Base-by-base conservation (phyloP, 1,139 yeast genomes). In the Hansenula anomala region DNA sequence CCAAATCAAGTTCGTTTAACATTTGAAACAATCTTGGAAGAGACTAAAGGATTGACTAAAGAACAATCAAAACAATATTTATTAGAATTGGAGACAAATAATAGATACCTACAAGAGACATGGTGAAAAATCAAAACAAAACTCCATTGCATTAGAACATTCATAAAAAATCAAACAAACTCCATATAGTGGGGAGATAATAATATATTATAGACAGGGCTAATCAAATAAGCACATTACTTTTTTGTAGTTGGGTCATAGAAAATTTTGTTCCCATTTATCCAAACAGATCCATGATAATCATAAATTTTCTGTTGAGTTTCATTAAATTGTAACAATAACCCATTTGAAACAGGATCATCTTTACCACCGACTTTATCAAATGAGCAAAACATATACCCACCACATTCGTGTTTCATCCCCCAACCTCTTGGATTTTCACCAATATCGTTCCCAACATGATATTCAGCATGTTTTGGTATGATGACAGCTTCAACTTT, bases 1-100 rank as follows among this genome's bases (percentile, higher is more conserved):
- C 98, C 99, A 1, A 73, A 80, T 28, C 94, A 92, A 57, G 95
- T 92, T 1, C 68, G 95, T 45, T 61, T 84, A 17, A 90, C 97
- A 0, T 57, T 64, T 45, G 53, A 48, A 18, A 46, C 45, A 1
- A 44, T 54, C 2, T 34, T 54, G 24, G 47, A 48, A 37, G 58
- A 52, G 23, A 45, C 48, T 14, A 38, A 43, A 17, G 49, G 48
- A 0, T 37, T 67, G 23, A 55, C 63, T 12, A 71, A 67, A 2
- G 69, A 64, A 2, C 67, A 67, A 13, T 83, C 90, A 0, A 73
- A 71, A 28, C 50, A 58, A 24, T 77, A 69, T 47, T 58, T 89
- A 30, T 50, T 71, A 27, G 61, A 60, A 4, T 71, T 90, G 77
- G 97, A 90, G 52, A 73, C 72, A 45, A 55, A 58, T 8, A 80